A percentile compares a stretch with the other conserved stretches of the same genome.
Conservation (phyloP, 2,329 filamentous ascomycete genomes). For the Ascochyta viciae-villosae region DNA sequence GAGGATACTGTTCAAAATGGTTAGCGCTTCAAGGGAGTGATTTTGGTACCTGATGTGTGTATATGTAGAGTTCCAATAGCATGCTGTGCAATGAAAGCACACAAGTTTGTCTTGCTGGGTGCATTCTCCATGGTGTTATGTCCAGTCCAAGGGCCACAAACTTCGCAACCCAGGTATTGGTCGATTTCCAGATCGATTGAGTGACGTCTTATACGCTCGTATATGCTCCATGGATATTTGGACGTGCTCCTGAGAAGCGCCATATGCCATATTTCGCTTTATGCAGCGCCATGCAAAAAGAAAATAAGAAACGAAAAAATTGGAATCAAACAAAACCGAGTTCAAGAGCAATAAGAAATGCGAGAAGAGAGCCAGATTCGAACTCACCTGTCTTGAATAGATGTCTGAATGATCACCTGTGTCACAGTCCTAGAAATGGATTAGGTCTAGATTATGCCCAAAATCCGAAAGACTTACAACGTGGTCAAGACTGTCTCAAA, state of each 20-base stretch:
- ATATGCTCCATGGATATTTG: too few species aligned
- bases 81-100: too few species aligned
- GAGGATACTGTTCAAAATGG: neutral
- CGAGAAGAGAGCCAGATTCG: neutral
- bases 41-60: neutral
- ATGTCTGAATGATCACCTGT: conserved; percentile 7
- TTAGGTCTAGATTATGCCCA: neutral
- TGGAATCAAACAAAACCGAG: too few species aligned
- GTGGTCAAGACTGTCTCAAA: neutral
- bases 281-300: neutral
- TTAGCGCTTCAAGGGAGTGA: neutral
- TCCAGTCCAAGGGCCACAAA: too few species aligned
- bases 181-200: too few species aligned
- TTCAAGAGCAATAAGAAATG: too few species aligned
- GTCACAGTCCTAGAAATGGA: neutral
- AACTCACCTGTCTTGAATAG: conserved; percentile 13
- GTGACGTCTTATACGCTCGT: too few species aligned
- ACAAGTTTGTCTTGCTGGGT: too few species aligned
- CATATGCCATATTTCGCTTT: neutral
- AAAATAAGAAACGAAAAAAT: neutral
- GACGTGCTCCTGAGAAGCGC: too few species aligned
- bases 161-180: too few species aligned
- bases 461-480: neutral
- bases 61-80: too few species aligned
- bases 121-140: too few species aligned